Evolutionary conservation across 179 eudicot species (phyloP), one percentile per base, ranked within the genome.

Genomic region (Heliamphora pulchella): DNA sequence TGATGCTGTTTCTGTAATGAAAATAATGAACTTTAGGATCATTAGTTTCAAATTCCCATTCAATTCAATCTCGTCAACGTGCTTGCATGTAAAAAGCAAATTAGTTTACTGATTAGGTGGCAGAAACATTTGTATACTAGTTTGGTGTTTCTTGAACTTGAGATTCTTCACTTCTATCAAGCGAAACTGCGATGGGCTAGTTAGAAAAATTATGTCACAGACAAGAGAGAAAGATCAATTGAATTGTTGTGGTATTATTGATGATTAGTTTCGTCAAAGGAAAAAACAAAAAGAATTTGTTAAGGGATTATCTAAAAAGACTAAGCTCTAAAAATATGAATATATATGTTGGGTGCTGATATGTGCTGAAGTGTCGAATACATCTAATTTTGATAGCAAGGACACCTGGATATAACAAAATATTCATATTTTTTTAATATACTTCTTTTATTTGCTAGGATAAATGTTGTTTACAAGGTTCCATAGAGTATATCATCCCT

Each of bases 21-120:
- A 70, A 48, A 2, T 54, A 53, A 41, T n/a, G 54, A 68, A 41
- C 47, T 68, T 78, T 78, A 44, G 81, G 54, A 68, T 53, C 22
- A 51, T 43, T 31, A 5, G 11, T 76, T 44, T 15, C 64, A 13
- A 47, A 17, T 20, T 61, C 3, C 50, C 8, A 10, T 43, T 5
- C 2, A 11, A 20, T 46, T 17, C 18, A 18, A 13, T 63, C 5
- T 13, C 4, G 0, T 77, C 53, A 41, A 31, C 44, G 63, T 43
- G 51, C 8, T 15, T n/a, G 46, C 31, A 22, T 14, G 47, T 48
- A 20, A 47, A 51, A 57, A 54, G 14, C 8, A 74, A 31, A 41
- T 59, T 13, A 74, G 20, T 39, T 55, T 13, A 43, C 44, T 57
- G 67, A 59, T 59, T 75, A 14, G 39, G 58, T 15, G 43, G 75